Conservation (phyloP, 257 asterid genomes). For the Solanum virginianum region DNA sequence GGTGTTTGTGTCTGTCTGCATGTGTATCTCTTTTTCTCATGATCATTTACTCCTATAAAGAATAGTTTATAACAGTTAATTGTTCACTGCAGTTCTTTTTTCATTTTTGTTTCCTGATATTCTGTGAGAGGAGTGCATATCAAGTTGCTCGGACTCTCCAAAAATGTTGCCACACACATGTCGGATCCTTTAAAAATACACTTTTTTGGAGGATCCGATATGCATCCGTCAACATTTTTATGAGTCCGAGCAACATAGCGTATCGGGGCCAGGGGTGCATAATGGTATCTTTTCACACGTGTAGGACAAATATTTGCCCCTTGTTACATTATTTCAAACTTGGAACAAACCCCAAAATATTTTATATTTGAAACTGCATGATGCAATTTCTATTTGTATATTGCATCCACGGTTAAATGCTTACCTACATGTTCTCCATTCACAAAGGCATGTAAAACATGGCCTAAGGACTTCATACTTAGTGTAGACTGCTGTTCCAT, state of each 20-base stretch:
- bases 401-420: neutral
- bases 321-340: neutral
- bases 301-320: neutral
- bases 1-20: neutral
- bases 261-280: neutral
- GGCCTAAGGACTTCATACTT: conserved; percentile 52
- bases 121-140: neutral
- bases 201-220: too few relatives aligned
- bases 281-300: neutral
- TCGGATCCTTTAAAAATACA: too few relatives aligned
- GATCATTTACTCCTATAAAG: neutral
- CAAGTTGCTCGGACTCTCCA: too few relatives aligned
- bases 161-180: too few relatives aligned
- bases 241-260: too few relatives aligned
- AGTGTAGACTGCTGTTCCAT: conserved; percentile 21
- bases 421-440: conserved; percentile 60
- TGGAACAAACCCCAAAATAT: neutral
- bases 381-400: neutral
- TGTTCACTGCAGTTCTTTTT: neutral
- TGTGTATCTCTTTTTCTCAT: neutral
- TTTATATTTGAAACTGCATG: neutral
- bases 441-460: conserved; percentile 48
- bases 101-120: neutral
- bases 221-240: too few relatives aligned
- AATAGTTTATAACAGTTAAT: neutral